Conservation (phyloP, 441 rosid genomes). For the Geranium incanum region DNA sequence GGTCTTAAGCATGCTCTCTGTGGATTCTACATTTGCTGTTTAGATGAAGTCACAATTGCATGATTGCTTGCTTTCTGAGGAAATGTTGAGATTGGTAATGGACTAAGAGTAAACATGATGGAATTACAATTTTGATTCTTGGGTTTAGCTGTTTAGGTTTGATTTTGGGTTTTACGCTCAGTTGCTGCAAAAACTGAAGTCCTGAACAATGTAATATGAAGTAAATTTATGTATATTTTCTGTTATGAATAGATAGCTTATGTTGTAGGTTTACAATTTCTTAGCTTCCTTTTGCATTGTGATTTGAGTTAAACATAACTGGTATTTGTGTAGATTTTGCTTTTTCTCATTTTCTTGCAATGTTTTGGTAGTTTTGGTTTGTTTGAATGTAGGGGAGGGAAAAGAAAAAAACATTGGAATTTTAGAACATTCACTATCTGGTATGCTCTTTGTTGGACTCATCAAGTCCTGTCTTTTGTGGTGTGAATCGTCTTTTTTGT, state of each 20-base stretch:
- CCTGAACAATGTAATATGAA: neutral
- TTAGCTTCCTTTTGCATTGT: neutral
- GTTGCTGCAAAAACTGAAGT: neutral
- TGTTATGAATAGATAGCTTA: neutral
- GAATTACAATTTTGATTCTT: neutral
- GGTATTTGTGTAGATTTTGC: neutral
- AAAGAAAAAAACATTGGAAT: neutral
- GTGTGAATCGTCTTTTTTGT: neutral
- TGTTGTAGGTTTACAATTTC: neutral
- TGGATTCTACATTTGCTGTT: neutral
- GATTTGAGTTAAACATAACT: neutral
- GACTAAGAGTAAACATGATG: neutral
- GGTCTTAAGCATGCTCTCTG: neutral
- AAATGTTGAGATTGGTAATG: neutral
- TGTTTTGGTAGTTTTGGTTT: neutral
- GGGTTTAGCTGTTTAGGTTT: neutral
- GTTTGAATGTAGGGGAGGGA: constrained; percentile 1
- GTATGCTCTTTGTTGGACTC: neutral
- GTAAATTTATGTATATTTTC: neutral
- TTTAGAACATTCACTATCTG: neutral
- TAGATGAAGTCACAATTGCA: neutral
- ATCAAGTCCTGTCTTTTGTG: neutral
- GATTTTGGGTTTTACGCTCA: neutral
- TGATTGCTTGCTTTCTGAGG: neutral
- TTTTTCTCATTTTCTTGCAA: neutral